Conservation (phyloP, 1,284 basidiomycete genomes). For the Sphagnurus paluster region DNA sequence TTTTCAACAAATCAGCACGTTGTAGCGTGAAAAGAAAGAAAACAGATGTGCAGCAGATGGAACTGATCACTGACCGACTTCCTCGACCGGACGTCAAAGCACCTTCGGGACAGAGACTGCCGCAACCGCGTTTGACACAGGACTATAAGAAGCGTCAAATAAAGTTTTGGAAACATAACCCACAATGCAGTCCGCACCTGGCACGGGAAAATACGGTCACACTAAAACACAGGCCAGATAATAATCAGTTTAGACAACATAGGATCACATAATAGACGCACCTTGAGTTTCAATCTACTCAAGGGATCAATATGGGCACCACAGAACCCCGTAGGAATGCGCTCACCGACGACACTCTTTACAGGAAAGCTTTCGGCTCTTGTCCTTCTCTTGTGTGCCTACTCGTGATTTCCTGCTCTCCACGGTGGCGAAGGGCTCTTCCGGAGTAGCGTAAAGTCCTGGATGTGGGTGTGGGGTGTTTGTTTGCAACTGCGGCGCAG, state of each 20-base stretch:
- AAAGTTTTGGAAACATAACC: constrained; percentile 3
- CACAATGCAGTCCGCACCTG: constrained; percentile 32
- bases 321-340: too few species aligned
- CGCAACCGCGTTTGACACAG: constrained; percentile 60
- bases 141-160: constrained; percentile 35
- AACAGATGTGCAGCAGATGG: too few species aligned
- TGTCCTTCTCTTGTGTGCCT: constrained; percentile 34
- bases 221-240: constrained; percentile 33
- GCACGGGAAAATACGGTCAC: constrained; percentile 62
- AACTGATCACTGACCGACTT: constrained; percentile 41
- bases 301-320: background rate
- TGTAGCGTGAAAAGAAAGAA: background rate
- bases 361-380: constrained; percentile 51
- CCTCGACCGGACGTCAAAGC: constrained; percentile 50
- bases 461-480: background rate
- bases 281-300: constrained; percentile 56
- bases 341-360: constrained; percentile 57
- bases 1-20: constrained; percentile 1
- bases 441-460: background rate
- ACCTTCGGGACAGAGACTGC: constrained; percentile 59
- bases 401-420: constrained; percentile 6
- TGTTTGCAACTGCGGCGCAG: background rate
- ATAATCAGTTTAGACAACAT: background rate
- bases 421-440: background rate
- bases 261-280: constrained; percentile 18